A percentile compares a stretch with the other conserved stretches of the same genome.
Conservation (phyloP, 2,329 filamentous ascomycete genomes). For the Arthroderma sp. region DNA sequence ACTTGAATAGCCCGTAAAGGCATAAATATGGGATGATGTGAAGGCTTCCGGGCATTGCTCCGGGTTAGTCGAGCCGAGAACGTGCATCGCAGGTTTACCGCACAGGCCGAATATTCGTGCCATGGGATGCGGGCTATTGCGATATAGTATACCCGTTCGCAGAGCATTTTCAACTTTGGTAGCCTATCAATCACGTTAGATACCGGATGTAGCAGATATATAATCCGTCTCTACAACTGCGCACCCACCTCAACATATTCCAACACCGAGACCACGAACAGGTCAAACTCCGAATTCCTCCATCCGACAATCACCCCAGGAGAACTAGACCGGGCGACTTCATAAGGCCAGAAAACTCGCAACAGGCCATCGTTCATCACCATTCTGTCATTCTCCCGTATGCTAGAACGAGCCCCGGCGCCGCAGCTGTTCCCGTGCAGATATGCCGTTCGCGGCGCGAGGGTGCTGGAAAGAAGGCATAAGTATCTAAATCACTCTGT, state of each 20-base stretch:
- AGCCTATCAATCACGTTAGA: constrained; percentile 36
- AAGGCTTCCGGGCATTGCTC: constrained; percentile 35
- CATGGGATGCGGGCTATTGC: constrained; percentile 67
- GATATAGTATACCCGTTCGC: constrained; percentile 67
- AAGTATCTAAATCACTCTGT: not conserved
- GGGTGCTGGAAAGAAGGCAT: constrained; percentile 52
- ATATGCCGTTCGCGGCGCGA: constrained; percentile 66
- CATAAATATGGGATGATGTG: constrained; percentile 59
- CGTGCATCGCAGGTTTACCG: constrained; percentile 67
- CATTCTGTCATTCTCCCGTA: constrained; percentile 42
- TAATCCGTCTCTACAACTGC: not conserved
- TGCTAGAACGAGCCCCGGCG: constrained; percentile 80
- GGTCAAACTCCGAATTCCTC: constrained; percentile 81
- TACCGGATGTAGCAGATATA: not conserved
- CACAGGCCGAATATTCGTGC: constrained; percentile 73
- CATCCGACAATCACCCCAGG: constrained; percentile 88
- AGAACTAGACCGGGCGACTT: constrained; percentile 56
- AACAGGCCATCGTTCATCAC: constrained; percentile 68
- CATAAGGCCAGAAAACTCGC: constrained; percentile 96
- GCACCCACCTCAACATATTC: constrained; percentile 72
- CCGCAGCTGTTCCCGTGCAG: constrained; percentile 86
- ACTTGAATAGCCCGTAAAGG: constrained; percentile 37
- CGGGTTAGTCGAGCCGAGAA: constrained; percentile 70
- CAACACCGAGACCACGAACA: constrained; percentile 79
- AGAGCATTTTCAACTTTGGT: constrained; percentile 79